Evolutionary conservation across 192 early-diverging fungal species (phyloP).

Genomic region (Gonapodya prolifera): DNA sequence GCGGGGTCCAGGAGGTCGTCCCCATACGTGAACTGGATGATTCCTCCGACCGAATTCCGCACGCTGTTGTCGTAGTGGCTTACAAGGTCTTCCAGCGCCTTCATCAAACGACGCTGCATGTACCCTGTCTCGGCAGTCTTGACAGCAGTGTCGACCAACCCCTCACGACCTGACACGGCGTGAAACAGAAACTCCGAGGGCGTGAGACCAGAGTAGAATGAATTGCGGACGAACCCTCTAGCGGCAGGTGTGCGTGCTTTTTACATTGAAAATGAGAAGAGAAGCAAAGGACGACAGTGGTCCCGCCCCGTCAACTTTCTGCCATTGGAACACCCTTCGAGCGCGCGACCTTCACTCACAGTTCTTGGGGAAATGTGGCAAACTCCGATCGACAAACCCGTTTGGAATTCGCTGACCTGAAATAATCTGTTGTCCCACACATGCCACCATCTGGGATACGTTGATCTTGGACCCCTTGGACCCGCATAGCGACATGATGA

Average conservation of each 20-base stretch:
- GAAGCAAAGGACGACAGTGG: not conserved
- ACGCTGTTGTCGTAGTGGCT: slow-evolving; percentile 94
- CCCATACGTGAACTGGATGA: slow-evolving; percentile 93
- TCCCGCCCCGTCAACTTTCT: not conserved
- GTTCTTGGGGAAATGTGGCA: slow-evolving; percentile 93
- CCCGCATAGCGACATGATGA: slow-evolving; percentile 98
- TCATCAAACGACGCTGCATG: slow-evolving; percentile 94
- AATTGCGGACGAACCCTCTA: slow-evolving; percentile 95
- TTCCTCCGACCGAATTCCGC: slow-evolving; percentile 73
- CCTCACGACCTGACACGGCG: slow-evolving; percentile 98
- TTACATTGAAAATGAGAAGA: slow-evolving; percentile 3
- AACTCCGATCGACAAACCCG: slow-evolving; percentile 91
- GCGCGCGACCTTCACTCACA: slow-evolving; percentile 25
- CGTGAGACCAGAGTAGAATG: slow-evolving; percentile 90
- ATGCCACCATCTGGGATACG: slow-evolving; percentile 99
- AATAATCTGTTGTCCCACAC: slow-evolving; percentile 99
- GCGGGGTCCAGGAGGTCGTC: slow-evolving; percentile 94
- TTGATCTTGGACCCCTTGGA: slow-evolving; percentile 98
- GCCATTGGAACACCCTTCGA: not conserved
- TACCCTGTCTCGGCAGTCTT: slow-evolving; percentile 99
- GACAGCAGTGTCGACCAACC: slow-evolving; percentile 98
- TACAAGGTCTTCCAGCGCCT: slow-evolving; percentile 91
- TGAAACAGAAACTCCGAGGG: slow-evolving; percentile 99
- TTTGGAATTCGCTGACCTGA: slow-evolving; percentile 88
- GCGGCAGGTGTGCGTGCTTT: slow-evolving; percentile 75